A percentile compares a stretch with the other conserved stretches of the same genome.
Conservation (phyloP, 164 flowering plant genomes). For the Warburgia ugandensis region DNA sequence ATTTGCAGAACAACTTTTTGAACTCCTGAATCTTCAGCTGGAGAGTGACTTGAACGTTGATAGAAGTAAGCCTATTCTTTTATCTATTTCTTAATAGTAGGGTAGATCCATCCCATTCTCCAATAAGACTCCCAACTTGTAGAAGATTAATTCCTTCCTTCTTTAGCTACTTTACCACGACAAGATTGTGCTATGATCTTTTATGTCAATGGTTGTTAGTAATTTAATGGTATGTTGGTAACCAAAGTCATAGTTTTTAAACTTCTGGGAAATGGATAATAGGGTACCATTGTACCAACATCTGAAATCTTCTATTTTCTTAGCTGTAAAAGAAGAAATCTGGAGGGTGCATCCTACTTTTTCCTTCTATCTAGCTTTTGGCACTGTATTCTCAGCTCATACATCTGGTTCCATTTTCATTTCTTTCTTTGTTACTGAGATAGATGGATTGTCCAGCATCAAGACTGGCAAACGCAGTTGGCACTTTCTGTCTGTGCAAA, state of each 20-base stretch:
- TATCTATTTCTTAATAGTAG: background rate
- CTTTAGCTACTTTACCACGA: background rate
- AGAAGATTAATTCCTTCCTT: background rate
- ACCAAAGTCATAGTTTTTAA: background rate
- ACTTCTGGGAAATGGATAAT: too few relatives aligned
- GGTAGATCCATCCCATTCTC: constrained; percentile 1
- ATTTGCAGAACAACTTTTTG: constrained; percentile 65
- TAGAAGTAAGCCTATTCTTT: constrained; percentile 39
- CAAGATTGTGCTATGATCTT: background rate
- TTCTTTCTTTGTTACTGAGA: too few relatives aligned
- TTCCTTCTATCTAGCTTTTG: background rate
- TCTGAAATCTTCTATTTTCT: too few relatives aligned
- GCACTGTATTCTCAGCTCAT: background rate
- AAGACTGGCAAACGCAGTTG: too few relatives aligned
- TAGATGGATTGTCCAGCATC: too few relatives aligned
- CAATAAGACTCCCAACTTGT: background rate
- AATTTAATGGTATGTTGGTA: background rate
- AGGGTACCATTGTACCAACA: too few relatives aligned
- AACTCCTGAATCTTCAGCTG: constrained; percentile 63
- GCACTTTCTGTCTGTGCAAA: too few relatives aligned
- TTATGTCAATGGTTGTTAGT: background rate
- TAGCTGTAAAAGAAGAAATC: background rate
- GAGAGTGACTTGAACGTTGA: constrained; percentile 55
- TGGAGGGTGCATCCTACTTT: background rate
- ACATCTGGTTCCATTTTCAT: too few relatives aligned